A percentile compares a stretch with the other conserved stretches of the same genome.
Conservation (phyloP, 257 asterid genomes). For the Anisodus acutangulus region DNA sequence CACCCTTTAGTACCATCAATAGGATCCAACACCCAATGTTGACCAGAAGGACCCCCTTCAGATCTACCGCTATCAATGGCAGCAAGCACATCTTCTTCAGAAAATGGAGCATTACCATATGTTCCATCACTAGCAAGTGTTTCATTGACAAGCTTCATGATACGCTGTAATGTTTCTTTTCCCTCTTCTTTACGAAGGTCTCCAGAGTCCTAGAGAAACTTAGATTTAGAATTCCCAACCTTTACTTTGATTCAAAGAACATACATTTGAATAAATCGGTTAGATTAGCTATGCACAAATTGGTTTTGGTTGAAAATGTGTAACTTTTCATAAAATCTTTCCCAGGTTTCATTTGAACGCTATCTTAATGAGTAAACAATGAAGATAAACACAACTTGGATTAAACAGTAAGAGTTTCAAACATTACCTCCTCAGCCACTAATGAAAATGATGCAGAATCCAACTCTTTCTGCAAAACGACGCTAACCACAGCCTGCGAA, state of each 20-base stretch:
- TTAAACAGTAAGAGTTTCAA: slow-evolving; percentile 15
- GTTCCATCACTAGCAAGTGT: slow-evolving; percentile 69
- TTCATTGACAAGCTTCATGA: slow-evolving; percentile 85
- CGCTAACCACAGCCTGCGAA: slow-evolving; percentile 89
- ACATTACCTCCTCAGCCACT: slow-evolving; percentile 95
- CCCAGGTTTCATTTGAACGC: background rate
- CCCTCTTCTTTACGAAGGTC: slow-evolving; percentile 85
- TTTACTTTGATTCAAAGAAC: slow-evolving; percentile 1
- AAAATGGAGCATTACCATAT: slow-evolving; percentile 49
- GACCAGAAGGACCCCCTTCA: slow-evolving; percentile 93
- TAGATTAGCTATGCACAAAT: background rate
- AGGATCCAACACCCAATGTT: slow-evolving; percentile 99
- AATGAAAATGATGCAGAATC: slow-evolving; percentile 70
- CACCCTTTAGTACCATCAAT: slow-evolving; percentile 99
- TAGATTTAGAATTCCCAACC: slow-evolving; percentile 31
- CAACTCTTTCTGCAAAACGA: slow-evolving; percentile 71
- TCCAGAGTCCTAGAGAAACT: slow-evolving; percentile 70
- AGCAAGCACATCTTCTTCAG: slow-evolving; percentile 76
- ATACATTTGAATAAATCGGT: background rate
- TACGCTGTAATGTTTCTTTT: slow-evolving; percentile 73
- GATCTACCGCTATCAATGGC: slow-evolving; percentile 92
- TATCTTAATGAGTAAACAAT: background rate
- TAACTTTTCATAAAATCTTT: background rate
- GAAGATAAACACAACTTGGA: background rate
- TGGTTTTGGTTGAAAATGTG: background rate